Percentiles rank a stretch among this genome's conserved stretches.
phyloP scores from a whole-genome alignment of 2,329 filamentous ascomycete species.

The Zasmidium citrigriseum region DNA sequence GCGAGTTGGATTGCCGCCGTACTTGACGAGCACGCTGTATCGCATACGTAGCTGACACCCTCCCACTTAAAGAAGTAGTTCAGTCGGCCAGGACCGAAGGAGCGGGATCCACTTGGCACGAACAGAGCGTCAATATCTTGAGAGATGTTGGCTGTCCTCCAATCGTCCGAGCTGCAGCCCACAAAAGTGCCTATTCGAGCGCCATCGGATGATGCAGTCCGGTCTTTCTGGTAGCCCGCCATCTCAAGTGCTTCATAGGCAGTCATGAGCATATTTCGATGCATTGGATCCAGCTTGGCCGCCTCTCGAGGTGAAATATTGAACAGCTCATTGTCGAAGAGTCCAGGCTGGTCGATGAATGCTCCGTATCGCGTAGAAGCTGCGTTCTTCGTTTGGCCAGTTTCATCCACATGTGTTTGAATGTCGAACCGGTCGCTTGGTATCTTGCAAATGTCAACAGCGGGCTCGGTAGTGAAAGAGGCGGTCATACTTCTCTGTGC shows the following conservation, averaged over 20 bases:
- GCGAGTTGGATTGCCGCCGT: constrained; percentile 29
- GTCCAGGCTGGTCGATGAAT: constrained; percentile 37
- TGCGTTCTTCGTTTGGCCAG: neutral
- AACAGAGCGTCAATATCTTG: constrained; percentile 27
- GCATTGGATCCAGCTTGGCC: constrained; percentile 9
- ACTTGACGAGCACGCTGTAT: constrained; percentile 5
- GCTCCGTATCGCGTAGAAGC: constrained; percentile 35
- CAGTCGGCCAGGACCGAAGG: constrained; percentile 24
- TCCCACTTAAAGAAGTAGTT: constrained; percentile 4
- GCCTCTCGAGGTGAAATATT: constrained; percentile 37
- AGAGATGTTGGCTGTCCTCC: constrained; percentile 19
- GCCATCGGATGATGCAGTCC: constrained; percentile 26
- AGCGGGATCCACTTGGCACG: constrained; percentile 18
- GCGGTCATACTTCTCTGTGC: too few relatives aligned
- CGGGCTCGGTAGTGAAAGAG: too few relatives aligned
- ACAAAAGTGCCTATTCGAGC: constrained; percentile 35
- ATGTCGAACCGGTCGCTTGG: constrained; percentile 28
- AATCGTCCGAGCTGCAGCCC: constrained; percentile 38
- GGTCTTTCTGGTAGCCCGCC: constrained; percentile 16
- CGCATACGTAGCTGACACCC: neutral
- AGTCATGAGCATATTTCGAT: constrained; percentile 5
- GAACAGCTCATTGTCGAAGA: constrained; percentile 43
- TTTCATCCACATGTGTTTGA: neutral
- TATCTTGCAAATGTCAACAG: too few relatives aligned
- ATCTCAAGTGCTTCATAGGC: constrained; percentile 17